phyloP scores from a whole-genome alignment of 176 grass and related monocot species.

The Triticum turgidum region DNA sequence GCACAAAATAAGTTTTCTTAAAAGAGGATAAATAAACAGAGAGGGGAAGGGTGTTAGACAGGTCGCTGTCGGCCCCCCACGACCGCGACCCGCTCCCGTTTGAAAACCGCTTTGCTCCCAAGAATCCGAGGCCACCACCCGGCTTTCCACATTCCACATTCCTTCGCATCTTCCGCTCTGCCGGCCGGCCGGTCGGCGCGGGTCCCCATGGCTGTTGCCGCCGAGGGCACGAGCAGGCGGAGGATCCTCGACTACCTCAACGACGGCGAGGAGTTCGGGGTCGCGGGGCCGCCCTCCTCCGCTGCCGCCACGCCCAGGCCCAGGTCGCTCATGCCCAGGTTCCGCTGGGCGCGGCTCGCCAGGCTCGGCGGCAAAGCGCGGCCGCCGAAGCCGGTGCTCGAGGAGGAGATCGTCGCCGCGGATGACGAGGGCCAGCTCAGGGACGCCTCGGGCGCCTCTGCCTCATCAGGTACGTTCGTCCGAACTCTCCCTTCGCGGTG shows the following conservation, averaged over 20 bases:
- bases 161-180: not conserved
- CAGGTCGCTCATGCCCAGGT: conserved; percentile 24
- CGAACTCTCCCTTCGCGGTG: not conserved
- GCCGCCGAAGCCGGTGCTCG: not conserved
- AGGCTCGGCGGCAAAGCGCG: not conserved
- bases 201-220: not conserved
- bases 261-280: conserved; percentile 51
- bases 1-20: not conserved
- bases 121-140: not conserved
- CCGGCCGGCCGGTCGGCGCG: not conserved
- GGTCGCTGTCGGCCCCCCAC: conserved; percentile 8
- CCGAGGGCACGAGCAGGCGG: conserved; percentile 1
- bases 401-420: not conserved
- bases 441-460: not conserved
- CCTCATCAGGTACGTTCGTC: not conserved
- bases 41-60: too few relatives aligned
- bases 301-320: not conserved
- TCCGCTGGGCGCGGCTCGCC: conserved; percentile 38
- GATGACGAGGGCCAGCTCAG: not conserved
- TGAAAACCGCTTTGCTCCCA: conserved; percentile 34
- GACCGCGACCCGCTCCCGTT: conserved; percentile 47
- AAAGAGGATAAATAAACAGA: not conserved
- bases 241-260: conserved; percentile 65
- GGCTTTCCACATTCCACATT: not conserved
- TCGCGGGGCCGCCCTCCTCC: not conserved